These are phyloP conservation scores for Floccularia luteovirens DNA, from an alignment of 768 basidiomycete genomes.

Conservation along the genomic window DNA sequence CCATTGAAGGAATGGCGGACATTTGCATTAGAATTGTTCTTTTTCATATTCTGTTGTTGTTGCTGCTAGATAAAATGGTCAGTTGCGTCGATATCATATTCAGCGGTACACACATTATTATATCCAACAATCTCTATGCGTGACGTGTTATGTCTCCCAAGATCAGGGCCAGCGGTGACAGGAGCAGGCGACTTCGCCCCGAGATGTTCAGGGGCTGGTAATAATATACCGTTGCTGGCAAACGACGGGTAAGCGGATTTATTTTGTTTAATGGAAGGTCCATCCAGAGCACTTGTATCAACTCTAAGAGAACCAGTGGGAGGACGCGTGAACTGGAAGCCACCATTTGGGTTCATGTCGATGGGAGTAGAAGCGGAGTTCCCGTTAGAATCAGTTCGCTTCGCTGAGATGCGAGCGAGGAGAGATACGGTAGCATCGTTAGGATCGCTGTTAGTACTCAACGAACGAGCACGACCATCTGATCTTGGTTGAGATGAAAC, in stretches of 20 bases:
- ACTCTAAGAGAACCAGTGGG: constrained; percentile 67
- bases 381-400: constrained; percentile 38
- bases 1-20: constrained; percentile 74
- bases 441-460: constrained; percentile 74
- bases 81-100: constrained; percentile 2
- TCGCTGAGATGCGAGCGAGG: constrained; percentile 67
- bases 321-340: constrained; percentile 54
- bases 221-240: constrained; percentile 48
- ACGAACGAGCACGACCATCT: constrained; percentile 57
- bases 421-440: constrained; percentile 68
- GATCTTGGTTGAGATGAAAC: constrained; percentile 39
- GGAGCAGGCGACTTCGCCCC: constrained; percentile 69
- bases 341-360: constrained; percentile 36
- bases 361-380: constrained; percentile 43
- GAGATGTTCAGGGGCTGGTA: constrained; percentile 50
- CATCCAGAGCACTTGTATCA: constrained; percentile 61
- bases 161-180: constrained; percentile 78
- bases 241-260: constrained; percentile 81
- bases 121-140: constrained; percentile 70
- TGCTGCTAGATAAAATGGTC: constrained; percentile 9
- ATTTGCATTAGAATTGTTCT: constrained; percentile 40
- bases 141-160: constrained; percentile 68
- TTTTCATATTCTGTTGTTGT: constrained; percentile 34
- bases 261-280: constrained; percentile 60
- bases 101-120: constrained; percentile 43